phyloP scores from a whole-genome alignment of 176 grass and related monocot species.

The Eremochloa ophiuroides region DNA sequence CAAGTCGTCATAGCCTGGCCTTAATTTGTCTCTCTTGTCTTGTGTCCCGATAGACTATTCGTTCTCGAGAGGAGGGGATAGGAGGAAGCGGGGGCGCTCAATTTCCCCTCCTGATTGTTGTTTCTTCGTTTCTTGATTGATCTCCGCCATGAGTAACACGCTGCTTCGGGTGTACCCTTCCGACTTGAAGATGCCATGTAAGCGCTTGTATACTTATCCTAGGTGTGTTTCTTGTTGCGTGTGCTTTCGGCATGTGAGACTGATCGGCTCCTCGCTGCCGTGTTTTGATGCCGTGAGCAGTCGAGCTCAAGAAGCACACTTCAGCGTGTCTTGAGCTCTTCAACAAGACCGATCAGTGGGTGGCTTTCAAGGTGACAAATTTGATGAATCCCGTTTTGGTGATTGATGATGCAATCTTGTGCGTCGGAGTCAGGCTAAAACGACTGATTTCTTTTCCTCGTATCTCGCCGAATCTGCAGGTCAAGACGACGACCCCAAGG shows the following conservation, averaged over 20 bases:
- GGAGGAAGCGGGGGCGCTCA: not conserved
- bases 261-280: slow-evolving; percentile 20
- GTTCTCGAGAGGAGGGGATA: not conserved
- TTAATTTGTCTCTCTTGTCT: slow-evolving; percentile 17
- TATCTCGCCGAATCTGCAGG: slow-evolving; percentile 39
- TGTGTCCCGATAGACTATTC: not conserved
- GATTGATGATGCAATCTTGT: not conserved
- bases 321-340: slow-evolving; percentile 67
- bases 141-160: slow-evolving; percentile 60
- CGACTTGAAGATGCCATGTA: slow-evolving; percentile 86
- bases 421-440: not conserved
- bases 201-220: slow-evolving; percentile 12
- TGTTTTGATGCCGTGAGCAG: slow-evolving; percentile 27
- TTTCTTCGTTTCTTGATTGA: too few species aligned
- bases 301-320: slow-evolving; percentile 67
- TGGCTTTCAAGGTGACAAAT: slow-evolving; percentile 78
- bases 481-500: slow-evolving; percentile 85
- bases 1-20: not conserved
- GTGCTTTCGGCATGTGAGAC: not conserved
- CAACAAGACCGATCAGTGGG: slow-evolving; percentile 78
- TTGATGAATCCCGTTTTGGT: not conserved
- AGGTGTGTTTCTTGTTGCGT: slow-evolving; percentile 28
- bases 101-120: not conserved
- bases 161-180: slow-evolving; percentile 85
- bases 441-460: not conserved